Percentiles rank a stretch among this genome's conserved stretches.
Conservation (phyloP, 2,329 filamentous ascomycete genomes). For the Aspergillus ustus region DNA sequence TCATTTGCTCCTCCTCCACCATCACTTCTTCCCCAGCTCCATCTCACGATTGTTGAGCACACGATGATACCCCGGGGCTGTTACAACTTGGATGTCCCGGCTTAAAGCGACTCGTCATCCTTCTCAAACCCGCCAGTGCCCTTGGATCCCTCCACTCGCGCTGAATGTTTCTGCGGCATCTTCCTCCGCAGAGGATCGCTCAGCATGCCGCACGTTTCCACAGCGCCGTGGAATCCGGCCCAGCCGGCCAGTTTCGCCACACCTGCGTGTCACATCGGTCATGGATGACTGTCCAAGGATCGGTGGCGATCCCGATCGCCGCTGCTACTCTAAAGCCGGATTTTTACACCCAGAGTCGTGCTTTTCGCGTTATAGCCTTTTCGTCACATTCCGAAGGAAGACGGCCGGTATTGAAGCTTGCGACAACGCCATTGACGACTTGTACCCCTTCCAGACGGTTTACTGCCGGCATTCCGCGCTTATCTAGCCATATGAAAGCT, state of each 20-base stretch:
- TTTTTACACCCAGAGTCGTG: conserved; percentile 5
- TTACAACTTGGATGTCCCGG: neutral
- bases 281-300: conserved; percentile 32
- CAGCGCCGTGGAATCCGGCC: conserved; percentile 31
- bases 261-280: conserved; percentile 23
- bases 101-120: neutral
- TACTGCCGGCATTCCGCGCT: conserved; percentile 4
- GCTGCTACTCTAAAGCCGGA: conserved; percentile 9
- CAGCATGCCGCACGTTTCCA: conserved; percentile 36
- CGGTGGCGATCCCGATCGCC: conserved; percentile 31
- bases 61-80: conserved; percentile 1
- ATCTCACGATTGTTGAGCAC: neutral
- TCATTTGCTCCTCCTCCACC: neutral
- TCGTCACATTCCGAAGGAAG: conserved; percentile 22
- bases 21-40: neutral
- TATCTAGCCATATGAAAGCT: conserved; percentile 2
- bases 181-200: conserved; percentile 25
- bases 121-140: conserved; percentile 5
- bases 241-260: conserved; percentile 31
- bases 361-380: neutral
- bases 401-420: conserved; percentile 18
- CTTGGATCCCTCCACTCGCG: conserved; percentile 11
- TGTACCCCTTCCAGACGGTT: conserved; percentile 11
- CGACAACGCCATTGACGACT: conserved; percentile 8
- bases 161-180: conserved; percentile 39